These are phyloP conservation scores for Carnegiea gigantea DNA, from an alignment of 179 eudicot genomes.

Conservation along the genomic window DNA sequence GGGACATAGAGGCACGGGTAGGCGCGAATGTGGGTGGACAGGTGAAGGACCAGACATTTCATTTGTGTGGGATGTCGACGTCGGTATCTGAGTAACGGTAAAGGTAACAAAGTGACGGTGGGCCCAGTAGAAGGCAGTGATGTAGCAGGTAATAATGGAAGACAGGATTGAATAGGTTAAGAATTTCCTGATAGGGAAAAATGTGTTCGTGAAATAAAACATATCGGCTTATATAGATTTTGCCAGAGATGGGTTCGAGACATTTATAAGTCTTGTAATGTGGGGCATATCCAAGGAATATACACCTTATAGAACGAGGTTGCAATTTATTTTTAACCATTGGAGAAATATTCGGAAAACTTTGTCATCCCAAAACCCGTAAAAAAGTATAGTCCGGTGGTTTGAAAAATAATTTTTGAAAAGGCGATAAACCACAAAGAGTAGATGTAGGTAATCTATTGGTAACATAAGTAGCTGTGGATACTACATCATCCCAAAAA, in stretches of 20 bases:
- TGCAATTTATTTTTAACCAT: neutral
- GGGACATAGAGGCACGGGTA: no score
- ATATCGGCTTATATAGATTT: neutral
- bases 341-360: neutral
- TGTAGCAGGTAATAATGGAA: neutral
- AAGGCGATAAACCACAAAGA: neutral
- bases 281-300: no score
- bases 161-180: neutral
- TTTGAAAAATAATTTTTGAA: neutral
- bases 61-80: no score
- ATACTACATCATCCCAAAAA: neutral
- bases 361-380: neutral
- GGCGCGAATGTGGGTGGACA: no score
- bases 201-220: neutral
- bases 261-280: neutral
- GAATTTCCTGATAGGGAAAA: neutral
- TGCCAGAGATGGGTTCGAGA: neutral
- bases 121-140: no score
- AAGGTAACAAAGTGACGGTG: no score
- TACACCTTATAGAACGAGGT: neutral
- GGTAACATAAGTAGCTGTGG: neutral
- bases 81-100: no score
- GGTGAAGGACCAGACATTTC: no score
- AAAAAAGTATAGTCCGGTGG: neutral
- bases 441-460: neutral